Evolutionary conservation across 257 asterid species (phyloP), one percentile per base, ranked within the genome.

Genomic region (Linderniella brevidens): DNA sequence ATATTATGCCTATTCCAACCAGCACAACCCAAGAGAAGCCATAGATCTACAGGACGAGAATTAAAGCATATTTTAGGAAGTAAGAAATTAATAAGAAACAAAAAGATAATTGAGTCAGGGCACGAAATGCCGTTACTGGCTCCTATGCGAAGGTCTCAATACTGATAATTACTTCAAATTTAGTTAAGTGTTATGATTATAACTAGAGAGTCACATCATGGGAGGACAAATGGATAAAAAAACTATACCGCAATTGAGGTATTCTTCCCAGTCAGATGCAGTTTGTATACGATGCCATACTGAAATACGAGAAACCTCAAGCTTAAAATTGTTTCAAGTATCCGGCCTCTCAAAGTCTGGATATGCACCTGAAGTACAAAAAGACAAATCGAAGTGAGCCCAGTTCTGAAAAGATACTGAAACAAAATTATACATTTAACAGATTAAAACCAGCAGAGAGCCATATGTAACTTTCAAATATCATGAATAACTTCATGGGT

Each of bases 11-110:
- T 17, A 90, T 59, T 57, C 87, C 98, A 68, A 67, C 74, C 41
- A 90, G 83, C 18, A 67, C 94, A 58, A 75, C 73, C 98, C 98
- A 84, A 18, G 98, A 90, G 71, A 70, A 90, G 67, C 98, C 94
- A 53, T 90, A 90, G 32, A 85, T 62, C 98, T 88, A 59, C 4
- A 3, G 32, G 32, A 25, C 32, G 6, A 25, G 32, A 25, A 25
- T 3, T 25, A 25, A 2, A 25, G 32, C 19, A 12, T 16, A 43
- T 13, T 8, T 43, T 39, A 39, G 3, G 3, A 39, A 39, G n/a
- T 13, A 43, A 18, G n/a, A 43, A 12, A 43, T 9, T 13, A 43
- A 18, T 8, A 9, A 8, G 48, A 3, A 8, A 43, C 1, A n/a
- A 9, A 15, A 16, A 8, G 6, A 25, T 25, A 25, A 6, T 25